Evolutionary conservation across 2,329 filamentous ascomycete species (phyloP).

Genomic region (Fusarium annulatum): DNA sequence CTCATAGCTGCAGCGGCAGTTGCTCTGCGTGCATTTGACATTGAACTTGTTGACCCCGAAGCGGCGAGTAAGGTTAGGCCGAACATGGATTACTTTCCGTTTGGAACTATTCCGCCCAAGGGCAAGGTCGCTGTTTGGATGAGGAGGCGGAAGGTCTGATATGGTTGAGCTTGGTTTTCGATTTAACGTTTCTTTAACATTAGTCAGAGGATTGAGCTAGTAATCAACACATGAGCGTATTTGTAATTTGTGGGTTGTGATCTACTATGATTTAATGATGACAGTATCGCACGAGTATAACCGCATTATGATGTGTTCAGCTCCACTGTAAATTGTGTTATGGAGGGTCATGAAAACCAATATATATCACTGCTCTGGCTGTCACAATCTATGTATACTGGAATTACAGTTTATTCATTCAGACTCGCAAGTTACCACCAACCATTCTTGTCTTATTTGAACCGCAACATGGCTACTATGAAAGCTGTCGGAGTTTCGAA

Average conservation of each 20-base stretch:
- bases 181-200: background rate
- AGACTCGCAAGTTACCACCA: accelerated
- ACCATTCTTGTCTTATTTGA: accelerated
- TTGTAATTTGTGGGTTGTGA: background rate
- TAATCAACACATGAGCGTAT: background rate
- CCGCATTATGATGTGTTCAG: background rate
- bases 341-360: background rate
- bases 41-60: slow-evolving; percentile 41
- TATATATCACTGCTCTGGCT: background rate
- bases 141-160: slow-evolving; percentile 12
- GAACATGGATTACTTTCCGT: slow-evolving; percentile 41
- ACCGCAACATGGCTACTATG: background rate
- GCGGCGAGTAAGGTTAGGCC: slow-evolving; percentile 15
- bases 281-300: background rate
- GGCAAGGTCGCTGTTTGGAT: slow-evolving; percentile 28
- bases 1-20: slow-evolving; percentile 47
- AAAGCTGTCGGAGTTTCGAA: background rate
- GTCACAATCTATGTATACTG: background rate
- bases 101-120: slow-evolving; percentile 38
- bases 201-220: background rate
- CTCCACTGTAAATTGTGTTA: background rate
- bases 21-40: slow-evolving; percentile 47
- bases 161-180: background rate
- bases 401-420: background rate
- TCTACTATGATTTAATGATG: background rate